These are phyloP conservation scores for Hymenoscyphus fraxineus DNA, from an alignment of 2,329 filamentous ascomycete species.

Conservation along the genomic window DNA sequence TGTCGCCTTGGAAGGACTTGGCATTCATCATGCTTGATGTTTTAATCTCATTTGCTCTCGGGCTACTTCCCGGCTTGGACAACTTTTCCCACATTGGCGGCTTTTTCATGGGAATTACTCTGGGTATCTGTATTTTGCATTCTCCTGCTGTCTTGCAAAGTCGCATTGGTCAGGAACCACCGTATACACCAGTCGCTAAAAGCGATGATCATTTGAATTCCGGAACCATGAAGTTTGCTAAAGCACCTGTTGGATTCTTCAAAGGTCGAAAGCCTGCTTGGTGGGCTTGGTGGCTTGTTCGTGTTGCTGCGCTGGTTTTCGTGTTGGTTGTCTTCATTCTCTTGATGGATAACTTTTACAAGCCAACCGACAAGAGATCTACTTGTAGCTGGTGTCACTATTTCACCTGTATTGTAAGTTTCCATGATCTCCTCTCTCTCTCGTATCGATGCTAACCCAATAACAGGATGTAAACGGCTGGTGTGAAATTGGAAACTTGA, in stretches of 20 bases:
- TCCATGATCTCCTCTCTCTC: slow-evolving; percentile 36
- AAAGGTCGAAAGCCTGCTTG: slow-evolving; percentile 87
- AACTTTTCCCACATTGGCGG: slow-evolving; percentile 98
- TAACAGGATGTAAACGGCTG: slow-evolving; percentile 60
- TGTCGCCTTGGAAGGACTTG: slow-evolving; percentile 76
- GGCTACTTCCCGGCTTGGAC: slow-evolving; percentile 86
- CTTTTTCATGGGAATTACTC: slow-evolving; percentile 83
- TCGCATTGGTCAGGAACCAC: slow-evolving; percentile 66
- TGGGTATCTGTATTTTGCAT: slow-evolving; percentile 83
- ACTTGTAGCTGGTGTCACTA: slow-evolving; percentile 93
- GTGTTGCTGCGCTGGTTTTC: slow-evolving; percentile 72
- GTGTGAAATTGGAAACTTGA: slow-evolving; percentile 48
- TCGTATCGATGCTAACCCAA: slow-evolving; percentile 50
- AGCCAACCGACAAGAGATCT: slow-evolving; percentile 52
- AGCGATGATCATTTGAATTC: slow-evolving; percentile 25
- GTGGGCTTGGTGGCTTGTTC: slow-evolving; percentile 96
- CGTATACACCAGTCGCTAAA: slow-evolving; percentile 65
- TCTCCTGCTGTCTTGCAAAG: slow-evolving; percentile 78
- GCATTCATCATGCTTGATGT: slow-evolving; percentile 83
- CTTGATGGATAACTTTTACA: slow-evolving; percentile 86
- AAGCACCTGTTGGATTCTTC: slow-evolving; percentile 74
- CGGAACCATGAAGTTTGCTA: slow-evolving; percentile 45
- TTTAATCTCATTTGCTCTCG: slow-evolving; percentile 84
- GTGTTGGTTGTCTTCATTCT: slow-evolving; percentile 83
- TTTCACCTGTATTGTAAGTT: slow-evolving; percentile 82